Conservation (phyloP, 148 eudicot genomes). For the Rhododendron ovatum region DNA sequence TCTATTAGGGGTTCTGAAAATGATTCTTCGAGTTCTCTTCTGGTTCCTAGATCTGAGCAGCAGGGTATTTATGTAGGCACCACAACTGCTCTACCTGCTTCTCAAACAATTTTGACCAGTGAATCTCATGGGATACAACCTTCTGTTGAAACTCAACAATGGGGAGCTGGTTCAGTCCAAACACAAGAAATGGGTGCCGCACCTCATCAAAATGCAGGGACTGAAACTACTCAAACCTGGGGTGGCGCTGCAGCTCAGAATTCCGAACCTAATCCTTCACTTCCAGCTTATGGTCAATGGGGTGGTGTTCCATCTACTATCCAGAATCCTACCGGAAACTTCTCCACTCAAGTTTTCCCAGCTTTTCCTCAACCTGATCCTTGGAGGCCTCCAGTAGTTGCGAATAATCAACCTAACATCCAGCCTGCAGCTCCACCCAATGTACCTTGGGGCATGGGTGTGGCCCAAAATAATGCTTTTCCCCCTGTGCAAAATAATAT, state of each 20-base stretch:
- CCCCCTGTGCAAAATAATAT: conserved; percentile 21
- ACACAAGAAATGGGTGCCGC: conserved; percentile 11
- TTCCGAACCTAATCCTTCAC: conserved; percentile 29
- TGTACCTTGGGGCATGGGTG: conserved; percentile 49
- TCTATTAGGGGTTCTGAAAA: conserved; percentile 7
- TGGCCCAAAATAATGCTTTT: conserved; percentile 6
- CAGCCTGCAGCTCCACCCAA: conserved; percentile 28
- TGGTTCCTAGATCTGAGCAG: conserved; percentile 14
- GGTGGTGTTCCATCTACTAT: conserved; percentile 33
- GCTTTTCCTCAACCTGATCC: conserved; percentile 30
- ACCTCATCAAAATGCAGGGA: conserved; percentile 3
- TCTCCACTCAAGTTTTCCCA: conserved; percentile 35
- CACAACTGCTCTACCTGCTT: conserved; percentile 24
- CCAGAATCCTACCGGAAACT: conserved; percentile 46
- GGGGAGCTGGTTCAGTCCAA: conserved; percentile 9
- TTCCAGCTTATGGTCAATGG: conserved; percentile 52
- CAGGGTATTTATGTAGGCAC: conserved; percentile 15
- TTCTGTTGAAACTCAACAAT: conserved; percentile 35
- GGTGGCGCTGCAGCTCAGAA: conserved; percentile 24
- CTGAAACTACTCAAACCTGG: conserved; percentile 24
- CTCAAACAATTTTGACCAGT: conserved; percentile 23
- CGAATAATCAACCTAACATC: conserved; percentile 25
- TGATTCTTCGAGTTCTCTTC: conserved; percentile 15
- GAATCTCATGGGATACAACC: conserved; percentile 37
- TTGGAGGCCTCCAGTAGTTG: conserved; percentile 44